A percentile compares a stretch with the other conserved stretches of the same genome.
Evolutionary conservation across 1,139 yeast genomes (phyloP).

Genomic region (Hyphopichia wangnamkhiaoensis): DNA sequence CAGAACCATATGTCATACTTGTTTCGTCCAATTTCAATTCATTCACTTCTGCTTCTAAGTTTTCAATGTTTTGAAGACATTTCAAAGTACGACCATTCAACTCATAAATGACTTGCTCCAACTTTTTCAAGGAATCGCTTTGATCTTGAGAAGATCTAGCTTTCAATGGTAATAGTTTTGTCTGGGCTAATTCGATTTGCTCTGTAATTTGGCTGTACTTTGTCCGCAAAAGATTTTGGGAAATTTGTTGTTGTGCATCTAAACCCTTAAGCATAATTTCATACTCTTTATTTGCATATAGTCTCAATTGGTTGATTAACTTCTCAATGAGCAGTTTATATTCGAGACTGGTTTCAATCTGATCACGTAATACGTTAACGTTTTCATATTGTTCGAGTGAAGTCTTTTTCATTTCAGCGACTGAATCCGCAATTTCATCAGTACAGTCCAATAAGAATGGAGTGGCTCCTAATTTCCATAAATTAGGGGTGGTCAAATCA

Average conservation of each 20-base stretch:
- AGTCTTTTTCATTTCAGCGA: neutral
- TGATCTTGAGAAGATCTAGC: slow-evolving; percentile 12
- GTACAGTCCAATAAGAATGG: slow-evolving; percentile 1
- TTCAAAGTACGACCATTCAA: slow-evolving; percentile 19
- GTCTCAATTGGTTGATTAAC: slow-evolving; percentile 17
- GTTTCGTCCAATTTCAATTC: slow-evolving; percentile 3
- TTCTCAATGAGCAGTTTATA: slow-evolving; percentile 18
- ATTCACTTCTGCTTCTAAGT: slow-evolving; percentile 12
- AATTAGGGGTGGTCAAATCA: slow-evolving; percentile 1
- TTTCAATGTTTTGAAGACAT: slow-evolving; percentile 15
- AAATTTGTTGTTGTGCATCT: slow-evolving; percentile 20
- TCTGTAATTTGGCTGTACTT: slow-evolving; percentile 18
- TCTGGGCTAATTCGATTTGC: slow-evolving; percentile 19
- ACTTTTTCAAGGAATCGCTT: slow-evolving; percentile 16
- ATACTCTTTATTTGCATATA: slow-evolving; percentile 9
- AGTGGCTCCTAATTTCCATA: slow-evolving; percentile 7
- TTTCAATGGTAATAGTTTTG: slow-evolving; percentile 28
- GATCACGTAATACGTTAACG: slow-evolving; percentile 6
- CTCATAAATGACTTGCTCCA: slow-evolving; percentile 23
- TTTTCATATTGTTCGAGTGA: slow-evolving; percentile 3
- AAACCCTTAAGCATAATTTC: slow-evolving; percentile 19
- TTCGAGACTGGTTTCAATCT: slow-evolving; percentile 13
- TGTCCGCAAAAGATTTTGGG: slow-evolving; percentile 19
- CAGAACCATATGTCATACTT: too few species aligned
- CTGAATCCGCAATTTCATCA: neutral